These are phyloP conservation scores for Sherardia arvensis DNA, from an alignment of 257 asterid species.

Conservation along the genomic window DNA sequence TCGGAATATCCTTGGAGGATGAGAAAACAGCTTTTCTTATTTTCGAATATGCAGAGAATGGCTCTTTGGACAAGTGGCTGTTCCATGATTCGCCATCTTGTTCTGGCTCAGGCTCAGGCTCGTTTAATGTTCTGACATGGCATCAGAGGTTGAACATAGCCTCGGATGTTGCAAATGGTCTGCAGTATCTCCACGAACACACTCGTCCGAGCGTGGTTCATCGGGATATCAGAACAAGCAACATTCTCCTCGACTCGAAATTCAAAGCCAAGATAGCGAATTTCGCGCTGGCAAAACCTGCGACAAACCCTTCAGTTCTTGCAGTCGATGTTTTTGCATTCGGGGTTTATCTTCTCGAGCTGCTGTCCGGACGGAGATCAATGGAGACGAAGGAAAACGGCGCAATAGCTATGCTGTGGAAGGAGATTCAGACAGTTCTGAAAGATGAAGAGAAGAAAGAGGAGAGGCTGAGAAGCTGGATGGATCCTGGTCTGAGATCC, in stretches of 20 bases:
- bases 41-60: constrained; percentile 58
- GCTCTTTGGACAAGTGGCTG: constrained; percentile 59
- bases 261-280: constrained; percentile 59
- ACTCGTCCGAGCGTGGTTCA: constrained; percentile 65
- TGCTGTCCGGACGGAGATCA: constrained; percentile 54
- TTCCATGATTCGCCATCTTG: constrained; percentile 22
- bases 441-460: constrained; percentile 38
- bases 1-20: constrained; percentile 53
- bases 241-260: constrained; percentile 58
- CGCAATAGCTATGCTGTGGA: constrained; percentile 44
- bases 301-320: constrained; percentile 32
- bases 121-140: constrained; percentile 34
- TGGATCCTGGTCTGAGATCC: constrained; percentile 39
- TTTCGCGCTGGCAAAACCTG: constrained; percentile 47
- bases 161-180: constrained; percentile 70
- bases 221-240: constrained; percentile 45
- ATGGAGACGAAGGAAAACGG: constrained; percentile 45
- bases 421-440: constrained; percentile 45
- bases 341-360: constrained; percentile 60
- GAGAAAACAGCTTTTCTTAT: constrained; percentile 44
- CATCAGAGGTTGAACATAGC: constrained; percentile 50
- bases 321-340: constrained; percentile 63
- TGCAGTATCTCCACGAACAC: constrained; percentile 78
- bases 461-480: constrained; percentile 56
- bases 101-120: constrained; percentile 20